Conservation (phyloP, 2,329 filamentous ascomycete species). For the Colletotrichum gigasporum region DNA sequence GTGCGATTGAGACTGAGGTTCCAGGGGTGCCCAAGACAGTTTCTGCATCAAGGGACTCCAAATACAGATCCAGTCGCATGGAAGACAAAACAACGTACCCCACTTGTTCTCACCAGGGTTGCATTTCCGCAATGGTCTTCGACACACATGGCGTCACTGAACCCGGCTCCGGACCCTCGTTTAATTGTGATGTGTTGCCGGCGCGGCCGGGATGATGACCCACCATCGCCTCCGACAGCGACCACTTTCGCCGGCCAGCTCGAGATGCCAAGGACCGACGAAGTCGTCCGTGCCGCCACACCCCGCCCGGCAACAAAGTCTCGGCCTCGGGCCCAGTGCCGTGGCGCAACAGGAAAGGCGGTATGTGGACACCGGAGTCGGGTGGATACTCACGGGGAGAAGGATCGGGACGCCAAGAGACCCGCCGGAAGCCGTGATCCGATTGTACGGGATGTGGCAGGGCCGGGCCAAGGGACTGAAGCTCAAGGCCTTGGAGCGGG, state of each 20-base stretch:
- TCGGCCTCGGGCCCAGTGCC: neutral
- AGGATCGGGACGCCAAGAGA: conserved; percentile 17
- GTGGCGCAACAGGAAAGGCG: neutral
- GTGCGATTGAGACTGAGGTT: neutral
- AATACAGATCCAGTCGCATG: neutral
- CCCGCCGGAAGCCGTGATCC: conserved; percentile 2
- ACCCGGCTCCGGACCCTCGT: neutral
- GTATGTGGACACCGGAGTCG: conserved; percentile 5
- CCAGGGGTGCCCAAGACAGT: neutral
- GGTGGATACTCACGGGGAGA: conserved; percentile 7
- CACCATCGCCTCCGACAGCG: neutral
- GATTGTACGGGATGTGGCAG: conserved; percentile 10
- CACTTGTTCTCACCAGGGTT: neutral
- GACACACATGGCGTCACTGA: neutral
- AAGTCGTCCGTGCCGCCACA: too few relatives aligned
- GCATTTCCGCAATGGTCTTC: neutral
- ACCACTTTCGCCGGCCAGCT: neutral
- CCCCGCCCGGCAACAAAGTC: too few relatives aligned
- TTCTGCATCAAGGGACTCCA: neutral
- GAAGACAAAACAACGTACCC: neutral
- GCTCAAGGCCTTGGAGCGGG: neutral
- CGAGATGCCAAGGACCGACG: neutral
- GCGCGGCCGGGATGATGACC: neutral
- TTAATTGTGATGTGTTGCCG: neutral
- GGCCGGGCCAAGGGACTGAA: neutral